Percentiles rank a stretch among this genome's conserved stretches.
Conservation (phyloP, 192 early-diverging fungal genomes). For the Podila verticillata region DNA sequence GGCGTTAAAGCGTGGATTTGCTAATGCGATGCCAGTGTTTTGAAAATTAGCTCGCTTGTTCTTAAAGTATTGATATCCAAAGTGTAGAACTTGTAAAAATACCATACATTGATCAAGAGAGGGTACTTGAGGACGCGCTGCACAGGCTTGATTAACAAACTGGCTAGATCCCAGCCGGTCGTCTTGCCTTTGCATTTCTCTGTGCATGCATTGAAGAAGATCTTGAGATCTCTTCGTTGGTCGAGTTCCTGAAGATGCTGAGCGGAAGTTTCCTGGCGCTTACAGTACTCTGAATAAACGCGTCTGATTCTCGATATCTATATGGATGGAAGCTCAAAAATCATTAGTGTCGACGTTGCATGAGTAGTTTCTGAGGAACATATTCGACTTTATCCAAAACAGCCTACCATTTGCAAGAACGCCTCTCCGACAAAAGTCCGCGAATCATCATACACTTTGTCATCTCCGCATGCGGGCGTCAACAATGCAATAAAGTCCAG, state of each 20-base stretch:
- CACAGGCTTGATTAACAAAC: constrained; percentile 94
- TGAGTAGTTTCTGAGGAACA: background rate
- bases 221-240: constrained; percentile 33
- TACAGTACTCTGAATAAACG: constrained; percentile 80
- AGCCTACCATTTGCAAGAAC: constrained; percentile 62
- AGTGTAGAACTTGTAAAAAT: background rate
- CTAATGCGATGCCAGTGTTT: constrained; percentile 18
- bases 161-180: constrained; percentile 91
- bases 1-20: constrained; percentile 67
- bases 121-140: constrained; percentile 99
- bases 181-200: constrained; percentile 74
- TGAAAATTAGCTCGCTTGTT: background rate
- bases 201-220: constrained; percentile 66
- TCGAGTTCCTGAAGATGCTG: constrained; percentile 70
- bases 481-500: constrained; percentile 72
- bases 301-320: constrained; percentile 53
- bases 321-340: background rate
- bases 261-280: constrained; percentile 76
- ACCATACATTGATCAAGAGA: constrained; percentile 75
- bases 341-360: background rate
- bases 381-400: constrained; percentile 13
- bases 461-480: constrained; percentile 62
- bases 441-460: constrained; percentile 30
- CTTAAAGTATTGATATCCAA: too few species aligned
- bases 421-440: constrained; percentile 58